These are phyloP conservation scores for Pulveroboletus sp. DNA, from an alignment of 768 basidiomycete genomes.

Conservation along the genomic window DNA sequence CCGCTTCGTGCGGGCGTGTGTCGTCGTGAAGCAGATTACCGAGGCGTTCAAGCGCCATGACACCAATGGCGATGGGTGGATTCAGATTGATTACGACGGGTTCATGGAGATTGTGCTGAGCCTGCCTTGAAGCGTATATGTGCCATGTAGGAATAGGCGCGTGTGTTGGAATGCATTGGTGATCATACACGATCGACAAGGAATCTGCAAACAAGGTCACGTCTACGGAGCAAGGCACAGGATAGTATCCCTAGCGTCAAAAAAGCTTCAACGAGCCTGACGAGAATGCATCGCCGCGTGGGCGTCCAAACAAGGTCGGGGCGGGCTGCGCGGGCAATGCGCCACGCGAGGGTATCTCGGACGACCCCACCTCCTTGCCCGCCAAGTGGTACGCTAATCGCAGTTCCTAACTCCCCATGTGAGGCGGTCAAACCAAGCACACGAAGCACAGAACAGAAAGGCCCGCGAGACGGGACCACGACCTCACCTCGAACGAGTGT, in stretches of 20 bases:
- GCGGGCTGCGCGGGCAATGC: conserved; percentile 22
- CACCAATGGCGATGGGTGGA: conserved; percentile 53
- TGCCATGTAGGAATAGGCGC: conserved; percentile 11
- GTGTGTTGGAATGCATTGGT: neutral
- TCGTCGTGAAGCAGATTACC: conserved; percentile 73
- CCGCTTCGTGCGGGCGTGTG: conserved; percentile 84
- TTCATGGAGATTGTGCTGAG: conserved; percentile 52
- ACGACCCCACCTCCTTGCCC: conserved; percentile 46
- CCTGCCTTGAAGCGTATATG: conserved; percentile 35
- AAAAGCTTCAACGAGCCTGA: conserved; percentile 19
- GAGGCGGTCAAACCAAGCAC: neutral
- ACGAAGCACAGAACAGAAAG: neutral
- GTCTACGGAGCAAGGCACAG: neutral
- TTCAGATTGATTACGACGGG: conserved; percentile 53
- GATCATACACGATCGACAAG: neutral
- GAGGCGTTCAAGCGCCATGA: conserved; percentile 71
- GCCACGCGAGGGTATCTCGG: conserved; percentile 28
- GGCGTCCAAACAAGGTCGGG: conserved; percentile 26
- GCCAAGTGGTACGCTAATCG: conserved; percentile 44
- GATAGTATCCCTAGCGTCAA: conserved; percentile 7
- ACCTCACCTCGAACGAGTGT: conserved; percentile 49
- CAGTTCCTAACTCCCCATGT: conserved; percentile 40
- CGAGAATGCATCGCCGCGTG: conserved; percentile 32
- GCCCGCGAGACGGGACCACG: too few relatives aligned
- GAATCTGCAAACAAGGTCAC: neutral